Evolutionary conservation across 1,139 yeast species (phyloP), one percentile per base, ranked within the genome.

Genomic region (Yamadazyma sp.): DNA sequence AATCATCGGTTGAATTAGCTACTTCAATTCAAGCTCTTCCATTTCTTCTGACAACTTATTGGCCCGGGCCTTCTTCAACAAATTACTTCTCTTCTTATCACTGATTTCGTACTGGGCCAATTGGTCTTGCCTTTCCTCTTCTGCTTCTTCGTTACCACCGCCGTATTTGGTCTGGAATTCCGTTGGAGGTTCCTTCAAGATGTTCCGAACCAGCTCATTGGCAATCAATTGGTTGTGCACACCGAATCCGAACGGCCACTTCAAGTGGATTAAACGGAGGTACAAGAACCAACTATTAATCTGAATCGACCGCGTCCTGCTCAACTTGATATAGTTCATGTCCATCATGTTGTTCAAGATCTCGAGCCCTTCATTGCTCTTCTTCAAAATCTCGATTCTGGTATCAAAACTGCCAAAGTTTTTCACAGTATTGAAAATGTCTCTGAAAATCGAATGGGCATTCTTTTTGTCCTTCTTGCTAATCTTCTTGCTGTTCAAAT

Each of bases 231-330:
- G 88, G 43, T 69, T 70, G 48, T 80, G 85, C 13, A 83, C 70
- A 1, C 87, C 87, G 29, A 78, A 74, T 30, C 86, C 82, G 52
- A 79, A 82, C n/a, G 82, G 71, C 85, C 88, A 85, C 51, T 78
- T 78, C 53, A 84, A 67, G 46, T 77, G 80, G 40, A 80, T 73
- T 39, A 83, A 64, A 42, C 89, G 67, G 36, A 80, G 58, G 49
- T 81, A 76, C 41, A 82, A 73, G 46, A 66, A 75, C 94, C 94
- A 85, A 21, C 83, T 70, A 45, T 73, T 76, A 27, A 84, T 75
- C n/a, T 80, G 71, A 38, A 84, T 61, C 3, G 82, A 66, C 53
- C 73, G 78, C 25, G 78, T 65, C 48, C 78, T 76, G 16, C 79
- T 73, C 38, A 82, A 57, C 45, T 74, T 78, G 42, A 82, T 67